A percentile compares a stretch with the other conserved stretches of the same genome.
Conservation (phyloP, 1,139 yeast species). For the Pichia sp. region DNA sequence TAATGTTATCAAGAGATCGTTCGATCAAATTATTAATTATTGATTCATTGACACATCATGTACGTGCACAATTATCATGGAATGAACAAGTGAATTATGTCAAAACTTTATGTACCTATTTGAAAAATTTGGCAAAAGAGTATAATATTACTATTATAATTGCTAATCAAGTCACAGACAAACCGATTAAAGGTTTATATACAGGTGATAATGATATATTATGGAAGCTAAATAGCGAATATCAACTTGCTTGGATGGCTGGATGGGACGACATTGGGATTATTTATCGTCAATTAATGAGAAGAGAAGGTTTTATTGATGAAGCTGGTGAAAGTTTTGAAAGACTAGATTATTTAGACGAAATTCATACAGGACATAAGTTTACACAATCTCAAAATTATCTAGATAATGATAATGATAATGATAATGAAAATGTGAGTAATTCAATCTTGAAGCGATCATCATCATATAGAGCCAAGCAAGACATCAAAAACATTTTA, state of each 20-base stretch:
- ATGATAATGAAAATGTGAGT: neutral
- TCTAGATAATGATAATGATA: neutral
- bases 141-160: constrained; percentile 58
- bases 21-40: constrained; percentile 53
- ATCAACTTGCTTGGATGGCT: constrained; percentile 64
- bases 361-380: neutral
- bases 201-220: constrained; percentile 29
- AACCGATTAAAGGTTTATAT: constrained; percentile 30
- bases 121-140: constrained; percentile 45
- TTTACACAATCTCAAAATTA: neutral
- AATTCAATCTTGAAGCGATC: too few species aligned
- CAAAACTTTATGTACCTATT: constrained; percentile 39
- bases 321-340: constrained; percentile 19
- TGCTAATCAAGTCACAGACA: constrained; percentile 78
- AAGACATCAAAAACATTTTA: constrained; percentile 17
- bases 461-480: neutral
- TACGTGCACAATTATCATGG: constrained; percentile 55
- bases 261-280: constrained; percentile 59
- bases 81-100: constrained; percentile 40
- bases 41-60: constrained; percentile 85
- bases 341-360: constrained; percentile 24
- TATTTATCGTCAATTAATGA: constrained; percentile 25
- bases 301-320: constrained; percentile 16
- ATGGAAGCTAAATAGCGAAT: constrained; percentile 46
- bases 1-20: constrained; percentile 37